These are phyloP conservation scores for Skeletonema marinoi DNA, from an alignment of 108 stramenopile genomes.

Conservation along the genomic window DNA sequence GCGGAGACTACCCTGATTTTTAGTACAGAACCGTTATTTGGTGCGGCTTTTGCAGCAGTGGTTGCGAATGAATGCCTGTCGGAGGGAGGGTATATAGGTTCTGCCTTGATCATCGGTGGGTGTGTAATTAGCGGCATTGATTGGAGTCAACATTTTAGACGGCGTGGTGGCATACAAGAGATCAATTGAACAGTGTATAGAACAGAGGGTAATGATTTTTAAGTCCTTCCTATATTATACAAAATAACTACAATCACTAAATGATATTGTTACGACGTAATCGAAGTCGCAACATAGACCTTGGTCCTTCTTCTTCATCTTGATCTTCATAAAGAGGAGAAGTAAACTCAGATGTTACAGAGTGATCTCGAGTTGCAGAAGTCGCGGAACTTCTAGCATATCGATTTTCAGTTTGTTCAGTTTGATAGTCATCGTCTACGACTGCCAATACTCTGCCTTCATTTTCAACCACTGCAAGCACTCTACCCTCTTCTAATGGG, in stretches of 20 bases:
- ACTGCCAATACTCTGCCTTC: slow-evolving; percentile 7
- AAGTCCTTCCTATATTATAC: neutral
- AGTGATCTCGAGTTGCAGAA: slow-evolving; percentile 25
- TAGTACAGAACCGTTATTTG: slow-evolving; percentile 92
- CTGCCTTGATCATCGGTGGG: slow-evolving; percentile 59
- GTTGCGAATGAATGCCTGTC: slow-evolving; percentile 84
- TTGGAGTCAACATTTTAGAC: neutral
- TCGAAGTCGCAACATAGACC: neutral
- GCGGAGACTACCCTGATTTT: slow-evolving; percentile 92
- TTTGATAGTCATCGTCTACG: slow-evolving; percentile 32
- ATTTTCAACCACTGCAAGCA: slow-evolving; percentile 39
- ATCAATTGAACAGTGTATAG: neutral
- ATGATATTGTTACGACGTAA: neutral
- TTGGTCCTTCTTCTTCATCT: slow-evolving; percentile 13
- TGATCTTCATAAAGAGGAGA: slow-evolving; percentile 48
- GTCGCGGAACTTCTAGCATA: slow-evolving; percentile 40
- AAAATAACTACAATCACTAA: neutral
- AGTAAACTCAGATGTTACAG: slow-evolving; percentile 9
- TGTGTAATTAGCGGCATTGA: slow-evolving; percentile 71
- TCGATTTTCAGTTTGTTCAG: slow-evolving; percentile 12
- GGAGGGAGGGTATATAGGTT: slow-evolving; percentile 61
- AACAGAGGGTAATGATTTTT: neutral
- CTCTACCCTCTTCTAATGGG: slow-evolving; percentile 38
- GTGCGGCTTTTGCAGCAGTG: slow-evolving; percentile 77
- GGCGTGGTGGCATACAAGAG: neutral